Conservation (phyloP, 768 basidiomycete species). For the Glaciozyma martinii region DNA sequence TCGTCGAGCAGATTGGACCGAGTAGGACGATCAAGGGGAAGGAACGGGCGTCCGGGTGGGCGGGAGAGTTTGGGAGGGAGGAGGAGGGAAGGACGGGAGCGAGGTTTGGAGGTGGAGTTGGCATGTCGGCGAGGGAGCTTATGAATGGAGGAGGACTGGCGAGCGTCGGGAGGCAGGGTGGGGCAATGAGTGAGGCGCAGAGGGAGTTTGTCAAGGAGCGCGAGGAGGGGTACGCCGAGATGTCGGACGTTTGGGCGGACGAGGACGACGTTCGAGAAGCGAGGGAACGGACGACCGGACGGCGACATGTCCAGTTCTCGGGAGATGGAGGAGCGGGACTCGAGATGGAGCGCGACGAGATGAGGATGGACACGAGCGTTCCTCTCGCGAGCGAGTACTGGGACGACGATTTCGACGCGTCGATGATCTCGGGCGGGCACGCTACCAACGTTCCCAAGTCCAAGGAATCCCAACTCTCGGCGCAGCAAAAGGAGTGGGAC, state of each 20-base stretch:
- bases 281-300: not conserved
- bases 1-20: conserved; percentile 48
- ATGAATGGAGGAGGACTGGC: no score
- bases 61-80: conserved; percentile 33
- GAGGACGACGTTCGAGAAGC: conserved; percentile 26
- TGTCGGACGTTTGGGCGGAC: conserved; percentile 33
- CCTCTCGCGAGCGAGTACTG: conserved; percentile 28
- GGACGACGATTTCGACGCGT: conserved; percentile 36
- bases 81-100: conserved; percentile 19
- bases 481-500: conserved; percentile 51
- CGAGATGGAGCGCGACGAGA: not conserved
- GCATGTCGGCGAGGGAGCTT: no score
- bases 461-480: not conserved
- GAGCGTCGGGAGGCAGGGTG: no score
- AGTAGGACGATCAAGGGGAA: conserved; percentile 37
- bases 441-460: not conserved
- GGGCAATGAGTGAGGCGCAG: no score
- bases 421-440: conserved; percentile 29
- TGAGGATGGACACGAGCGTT: conserved; percentile 23
- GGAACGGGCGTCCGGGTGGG: conserved; percentile 30
- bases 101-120: no score
- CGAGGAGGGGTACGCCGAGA: conserved; percentile 8
- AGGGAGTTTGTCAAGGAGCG: conserved; percentile 5
- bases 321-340: conserved; percentile 34
- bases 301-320: conserved; percentile 25